Conservation (phyloP, 2,329 filamentous ascomycete genomes). For the Pyricularia sp. region DNA sequence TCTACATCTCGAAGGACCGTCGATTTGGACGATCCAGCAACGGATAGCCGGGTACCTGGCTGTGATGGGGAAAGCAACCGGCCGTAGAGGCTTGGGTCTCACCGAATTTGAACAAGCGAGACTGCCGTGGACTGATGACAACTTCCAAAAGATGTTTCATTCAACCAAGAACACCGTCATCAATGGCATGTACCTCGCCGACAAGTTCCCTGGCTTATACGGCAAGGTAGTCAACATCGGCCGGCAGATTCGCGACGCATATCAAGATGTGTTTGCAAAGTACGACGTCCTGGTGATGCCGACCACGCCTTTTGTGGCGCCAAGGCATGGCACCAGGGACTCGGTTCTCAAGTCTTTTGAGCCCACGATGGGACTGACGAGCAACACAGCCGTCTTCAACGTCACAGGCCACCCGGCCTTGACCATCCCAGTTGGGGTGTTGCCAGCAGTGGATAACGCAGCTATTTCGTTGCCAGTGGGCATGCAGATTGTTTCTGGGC, state of each 20-base stretch:
- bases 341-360: neutral
- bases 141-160: slow-evolving; percentile 41
- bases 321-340: neutral
- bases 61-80: slow-evolving; percentile 32
- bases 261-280: slow-evolving; percentile 21
- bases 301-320: slow-evolving; percentile 13
- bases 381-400: slow-evolving; percentile 38
- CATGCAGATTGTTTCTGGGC: slow-evolving; percentile 20
- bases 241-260: slow-evolving; percentile 25
- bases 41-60: slow-evolving; percentile 31
- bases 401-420: slow-evolving; percentile 38
- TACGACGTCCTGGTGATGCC: slow-evolving; percentile 32
- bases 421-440: slow-evolving; percentile 25
- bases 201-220: slow-evolving; percentile 24
- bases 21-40: slow-evolving; percentile 41
- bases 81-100: slow-evolving; percentile 37
- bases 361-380: slow-evolving; percentile 16
- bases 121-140: slow-evolving; percentile 33
- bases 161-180: slow-evolving; percentile 46
- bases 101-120: slow-evolving; percentile 39
- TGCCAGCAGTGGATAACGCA: neutral
- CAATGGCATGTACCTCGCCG: slow-evolving; percentile 36
- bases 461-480: slow-evolving; percentile 16
- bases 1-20: slow-evolving; percentile 33
- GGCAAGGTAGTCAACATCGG: slow-evolving; percentile 29